These are phyloP conservation scores for Aspergillus brasiliensis DNA, from an alignment of 2,329 filamentous ascomycete genomes.

Conservation along the genomic window DNA sequence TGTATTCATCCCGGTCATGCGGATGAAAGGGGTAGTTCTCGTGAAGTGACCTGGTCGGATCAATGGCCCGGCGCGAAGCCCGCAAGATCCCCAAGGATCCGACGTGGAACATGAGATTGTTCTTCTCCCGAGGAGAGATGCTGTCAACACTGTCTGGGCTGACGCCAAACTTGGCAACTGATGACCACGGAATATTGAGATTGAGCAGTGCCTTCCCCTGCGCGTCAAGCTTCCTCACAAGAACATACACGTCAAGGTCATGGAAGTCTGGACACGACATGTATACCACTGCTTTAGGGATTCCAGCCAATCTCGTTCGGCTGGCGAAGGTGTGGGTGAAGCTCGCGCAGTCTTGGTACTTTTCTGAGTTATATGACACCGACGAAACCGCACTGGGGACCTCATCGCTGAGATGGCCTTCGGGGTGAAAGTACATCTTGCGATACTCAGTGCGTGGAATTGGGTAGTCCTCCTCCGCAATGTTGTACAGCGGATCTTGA, in stretches of 20 bases:
- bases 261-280: constrained; percentile 16
- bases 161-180: neutral
- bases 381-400: neutral
- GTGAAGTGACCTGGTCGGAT: constrained; percentile 1
- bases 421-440: constrained; percentile 11
- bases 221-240: constrained; percentile 11
- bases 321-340: constrained; percentile 14
- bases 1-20: neutral
- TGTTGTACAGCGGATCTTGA: constrained; percentile 5
- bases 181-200: constrained; percentile 14
- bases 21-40: constrained; percentile 13
- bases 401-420: neutral
- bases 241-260: constrained; percentile 13
- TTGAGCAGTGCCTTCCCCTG: constrained; percentile 11
- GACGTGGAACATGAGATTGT: constrained; percentile 7
- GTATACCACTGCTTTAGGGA: constrained; percentile 16
- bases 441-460: constrained; percentile 11
- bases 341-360: constrained; percentile 8
- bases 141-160: neutral
- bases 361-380: constrained; percentile 11
- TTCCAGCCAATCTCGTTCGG: constrained; percentile 12
- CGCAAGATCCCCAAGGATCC: constrained; percentile 8
- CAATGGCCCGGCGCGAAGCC: constrained; percentile 10
- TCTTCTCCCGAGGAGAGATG: constrained; percentile 4
- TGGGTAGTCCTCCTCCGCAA: constrained; percentile 12